phyloP scores from a whole-genome alignment of 345 rosid genomes.

The Murraya koenigii region DNA sequence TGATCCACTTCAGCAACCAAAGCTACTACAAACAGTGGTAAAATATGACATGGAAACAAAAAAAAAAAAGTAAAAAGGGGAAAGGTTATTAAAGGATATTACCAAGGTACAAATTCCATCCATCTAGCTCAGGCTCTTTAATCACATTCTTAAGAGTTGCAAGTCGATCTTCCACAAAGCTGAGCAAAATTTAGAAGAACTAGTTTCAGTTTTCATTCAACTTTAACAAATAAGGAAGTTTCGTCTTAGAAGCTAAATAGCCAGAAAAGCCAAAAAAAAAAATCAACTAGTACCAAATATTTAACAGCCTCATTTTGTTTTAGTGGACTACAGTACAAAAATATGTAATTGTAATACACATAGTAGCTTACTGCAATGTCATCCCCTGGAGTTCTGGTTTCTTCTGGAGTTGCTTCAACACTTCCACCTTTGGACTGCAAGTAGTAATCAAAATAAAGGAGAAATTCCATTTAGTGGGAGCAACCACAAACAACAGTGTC shows the following conservation, averaged over 20 bases:
- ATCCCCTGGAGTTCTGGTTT: constrained; percentile 78
- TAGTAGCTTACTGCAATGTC: constrained; percentile 53
- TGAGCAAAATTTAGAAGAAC: constrained; percentile 23
- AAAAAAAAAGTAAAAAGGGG: too few species aligned
- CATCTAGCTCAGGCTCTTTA: constrained; percentile 75
- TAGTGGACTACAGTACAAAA: background rate
- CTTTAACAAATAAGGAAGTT: background rate
- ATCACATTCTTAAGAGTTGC: constrained; percentile 90
- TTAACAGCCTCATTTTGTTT: background rate
- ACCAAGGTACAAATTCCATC: constrained; percentile 86
- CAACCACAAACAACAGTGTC: background rate
- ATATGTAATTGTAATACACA: background rate
- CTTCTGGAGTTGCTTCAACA: constrained; percentile 74
- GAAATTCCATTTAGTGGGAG: background rate
- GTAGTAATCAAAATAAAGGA: background rate
- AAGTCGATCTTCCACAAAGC: constrained; percentile 93
- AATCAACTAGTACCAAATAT: background rate
- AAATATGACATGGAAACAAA: background rate
- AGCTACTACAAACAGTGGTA: background rate
- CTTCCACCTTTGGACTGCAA: constrained; percentile 74
- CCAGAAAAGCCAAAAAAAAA: background rate
- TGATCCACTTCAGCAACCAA: constrained; percentile 8
- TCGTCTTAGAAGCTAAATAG: background rate
- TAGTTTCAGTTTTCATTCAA: constrained; percentile 11
- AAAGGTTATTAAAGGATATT: constrained; percentile 7